phyloP scores from a whole-genome alignment of 2,329 filamentous ascomycete species.

The Thelonectria olida region DNA sequence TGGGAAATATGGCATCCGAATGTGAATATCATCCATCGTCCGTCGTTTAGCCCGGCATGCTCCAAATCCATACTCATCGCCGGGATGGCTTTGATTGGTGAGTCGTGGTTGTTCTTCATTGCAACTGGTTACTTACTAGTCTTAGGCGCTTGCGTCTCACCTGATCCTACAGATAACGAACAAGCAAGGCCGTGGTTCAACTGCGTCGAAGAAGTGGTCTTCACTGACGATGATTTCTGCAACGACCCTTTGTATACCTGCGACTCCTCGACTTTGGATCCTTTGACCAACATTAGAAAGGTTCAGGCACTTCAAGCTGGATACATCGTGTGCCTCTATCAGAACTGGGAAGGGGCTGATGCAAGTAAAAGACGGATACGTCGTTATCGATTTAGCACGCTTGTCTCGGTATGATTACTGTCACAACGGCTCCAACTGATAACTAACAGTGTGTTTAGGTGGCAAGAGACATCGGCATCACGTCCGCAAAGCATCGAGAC shows the following conservation, averaged over 20 bases:
- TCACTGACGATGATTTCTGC: not conserved
- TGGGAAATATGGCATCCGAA: slow-evolving; percentile 4
- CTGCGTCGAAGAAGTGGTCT: slow-evolving; percentile 6
- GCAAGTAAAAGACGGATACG: slow-evolving; percentile 1
- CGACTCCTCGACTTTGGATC: not conserved
- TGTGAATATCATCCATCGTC: slow-evolving; percentile 1
- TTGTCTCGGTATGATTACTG: not conserved
- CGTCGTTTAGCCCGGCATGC: not conserved
- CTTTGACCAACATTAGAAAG: not conserved
- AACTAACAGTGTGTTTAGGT: not conserved
- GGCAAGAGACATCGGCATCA: not conserved
- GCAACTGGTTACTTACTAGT: not conserved
- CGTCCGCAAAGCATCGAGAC: not conserved
- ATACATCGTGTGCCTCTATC: slow-evolving; percentile 1
- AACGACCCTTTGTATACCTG: not conserved
- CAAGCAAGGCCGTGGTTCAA: not conserved
- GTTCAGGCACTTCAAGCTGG: not conserved
- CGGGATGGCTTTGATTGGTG: not conserved
- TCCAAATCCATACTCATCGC: not conserved
- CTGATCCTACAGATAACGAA: not conserved
- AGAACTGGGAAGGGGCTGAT: slow-evolving; percentile 7
- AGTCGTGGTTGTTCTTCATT: not conserved
- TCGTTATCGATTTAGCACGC: slow-evolving; percentile 4
- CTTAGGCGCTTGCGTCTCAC: not conserved
- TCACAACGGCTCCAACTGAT: not conserved